Conservation (phyloP, 306 rosid species). For the Lupinus albus region DNA sequence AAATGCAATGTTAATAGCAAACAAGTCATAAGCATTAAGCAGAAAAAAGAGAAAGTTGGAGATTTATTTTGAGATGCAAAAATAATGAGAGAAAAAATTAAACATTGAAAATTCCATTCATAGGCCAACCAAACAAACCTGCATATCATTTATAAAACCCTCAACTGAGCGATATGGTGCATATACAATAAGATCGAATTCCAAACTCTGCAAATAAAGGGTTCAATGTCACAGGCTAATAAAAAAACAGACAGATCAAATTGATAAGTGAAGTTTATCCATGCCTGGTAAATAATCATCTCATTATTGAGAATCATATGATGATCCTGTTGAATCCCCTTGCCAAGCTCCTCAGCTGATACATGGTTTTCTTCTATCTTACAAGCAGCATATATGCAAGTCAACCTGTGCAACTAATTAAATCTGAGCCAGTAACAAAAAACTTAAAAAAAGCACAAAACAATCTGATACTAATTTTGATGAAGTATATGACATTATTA, state of each 20-base stretch:
- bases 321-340: conserved; percentile 98
- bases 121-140: conserved; percentile 50
- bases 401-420: conserved; percentile 64
- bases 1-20: conserved; percentile 2
- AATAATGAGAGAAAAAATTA: background rate
- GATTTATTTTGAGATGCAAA: conserved; percentile 27
- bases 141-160: conserved; percentile 77
- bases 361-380: conserved; percentile 99
- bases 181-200: conserved; percentile 92
- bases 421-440: conserved; percentile 19
- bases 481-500: too few species aligned
- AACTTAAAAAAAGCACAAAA: background rate
- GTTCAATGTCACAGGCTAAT: conserved; percentile 21
- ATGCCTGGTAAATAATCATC: conserved; percentile 99
- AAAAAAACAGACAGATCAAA: conserved; percentile 19
- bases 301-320: conserved; percentile 98
- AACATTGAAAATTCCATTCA: conserved; percentile 16
- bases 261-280: conserved; percentile 56
- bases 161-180: conserved; percentile 85
- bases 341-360: conserved; percentile 99
- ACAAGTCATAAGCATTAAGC: conserved; percentile 14
- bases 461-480: conserved; percentile 3
- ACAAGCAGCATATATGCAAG: conserved; percentile 96
- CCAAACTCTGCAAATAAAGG: conserved; percentile 73
- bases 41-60: conserved; percentile 22